Base-by-base conservation (phyloP, 139 green algal species). In the Mesostigma viride region DNA sequence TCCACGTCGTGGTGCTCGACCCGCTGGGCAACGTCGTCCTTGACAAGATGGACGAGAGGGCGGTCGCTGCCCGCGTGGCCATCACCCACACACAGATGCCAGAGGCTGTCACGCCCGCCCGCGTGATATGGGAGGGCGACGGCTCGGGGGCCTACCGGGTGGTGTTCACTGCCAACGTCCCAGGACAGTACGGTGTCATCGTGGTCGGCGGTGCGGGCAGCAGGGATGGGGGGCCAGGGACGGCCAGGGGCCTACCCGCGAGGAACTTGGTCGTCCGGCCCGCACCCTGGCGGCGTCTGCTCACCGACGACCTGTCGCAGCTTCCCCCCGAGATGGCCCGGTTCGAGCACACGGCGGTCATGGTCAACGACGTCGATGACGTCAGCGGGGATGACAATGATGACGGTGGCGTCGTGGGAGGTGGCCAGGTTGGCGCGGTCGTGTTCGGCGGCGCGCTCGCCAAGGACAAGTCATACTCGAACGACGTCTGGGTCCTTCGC, bases 391-490 rank as follows among this genome's bases (percentile, higher is more conserved):
- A n/a, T n/a, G n/a, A n/a, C n/a, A n/a, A n/a, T n/a, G n/a, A n/a
- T n/a, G n/a, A n/a, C n/a, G n/a, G n/a, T n/a, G n/a, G n/a, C n/a
- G n/a, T n/a, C n/a, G n/a, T n/a, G n/a, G n/a, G n/a, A n/a, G n/a
- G n/a, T n/a, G n/a, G n/a, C n/a, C n/a, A n/a, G n/a, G n/a, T n/a
- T n/a, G n/a, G n/a, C n/a, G n/a, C n/a, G n/a, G n/a, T n/a, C n/a
- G n/a, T n/a, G 26, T 72, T 31, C 6, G 65, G 65, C 28, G 65
- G 65, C 32, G 65, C 65, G 26, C 34, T 61, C 14, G n/a, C n/a
- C n/a, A 56, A 30, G 11, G 65, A 72, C 65, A 72, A 72, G 65
- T 33, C 34, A 2, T 72, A 72, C 65, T 30, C 48, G 6, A 72
- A 64, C 53, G 48, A 72, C 31, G 6, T 72, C 31, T 44, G 26